A percentile compares a stretch with the other conserved stretches of the same genome.
Evolutionary conservation across 2,329 filamentous ascomycete genomes (phyloP).

Genomic region (Alternaria postmessia): DNA sequence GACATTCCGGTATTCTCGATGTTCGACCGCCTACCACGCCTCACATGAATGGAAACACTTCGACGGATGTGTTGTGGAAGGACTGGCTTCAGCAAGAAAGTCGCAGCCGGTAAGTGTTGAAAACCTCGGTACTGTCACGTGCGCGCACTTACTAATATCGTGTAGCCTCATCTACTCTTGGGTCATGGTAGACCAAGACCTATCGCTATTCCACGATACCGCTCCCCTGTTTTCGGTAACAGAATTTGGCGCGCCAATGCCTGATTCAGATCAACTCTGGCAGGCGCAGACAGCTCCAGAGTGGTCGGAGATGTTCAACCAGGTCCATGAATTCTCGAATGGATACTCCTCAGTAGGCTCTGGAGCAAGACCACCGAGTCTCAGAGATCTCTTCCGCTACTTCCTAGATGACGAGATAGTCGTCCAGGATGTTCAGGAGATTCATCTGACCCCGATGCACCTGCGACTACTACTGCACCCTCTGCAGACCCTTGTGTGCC

Average conservation of each 20-base stretch:
- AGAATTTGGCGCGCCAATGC: constrained; percentile 71
- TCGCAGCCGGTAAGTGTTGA: constrained; percentile 63
- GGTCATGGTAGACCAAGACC: constrained; percentile 76
- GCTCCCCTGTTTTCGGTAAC: constrained; percentile 66
- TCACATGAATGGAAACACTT: constrained; percentile 53
- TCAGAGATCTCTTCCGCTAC: constrained; percentile 72
- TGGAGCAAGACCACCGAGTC: constrained; percentile 63
- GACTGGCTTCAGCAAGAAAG: constrained; percentile 72
- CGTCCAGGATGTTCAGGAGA: constrained; percentile 55
- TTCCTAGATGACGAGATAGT: constrained; percentile 71
- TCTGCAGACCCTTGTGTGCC: constrained; percentile 70
- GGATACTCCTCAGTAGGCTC: constrained; percentile 64
- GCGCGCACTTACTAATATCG: constrained; percentile 22
- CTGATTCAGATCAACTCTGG: constrained; percentile 70
- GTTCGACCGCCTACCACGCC: constrained; percentile 57
- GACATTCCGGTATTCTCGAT: constrained; percentile 73
- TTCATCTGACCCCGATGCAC: constrained; percentile 64
- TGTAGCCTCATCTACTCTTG: constrained; percentile 75
- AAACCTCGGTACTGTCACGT: constrained; percentile 30
- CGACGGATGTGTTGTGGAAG: constrained; percentile 65
- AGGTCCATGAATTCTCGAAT: constrained; percentile 64
- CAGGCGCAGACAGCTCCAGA: constrained; percentile 64
- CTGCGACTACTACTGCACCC: constrained; percentile 74
- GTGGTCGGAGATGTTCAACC: constrained; percentile 68
- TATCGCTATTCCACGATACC: constrained; percentile 52